Base-by-base conservation (phyloP, 495 filamentous ascomycete species). In the Xylaria venustula region DNA sequence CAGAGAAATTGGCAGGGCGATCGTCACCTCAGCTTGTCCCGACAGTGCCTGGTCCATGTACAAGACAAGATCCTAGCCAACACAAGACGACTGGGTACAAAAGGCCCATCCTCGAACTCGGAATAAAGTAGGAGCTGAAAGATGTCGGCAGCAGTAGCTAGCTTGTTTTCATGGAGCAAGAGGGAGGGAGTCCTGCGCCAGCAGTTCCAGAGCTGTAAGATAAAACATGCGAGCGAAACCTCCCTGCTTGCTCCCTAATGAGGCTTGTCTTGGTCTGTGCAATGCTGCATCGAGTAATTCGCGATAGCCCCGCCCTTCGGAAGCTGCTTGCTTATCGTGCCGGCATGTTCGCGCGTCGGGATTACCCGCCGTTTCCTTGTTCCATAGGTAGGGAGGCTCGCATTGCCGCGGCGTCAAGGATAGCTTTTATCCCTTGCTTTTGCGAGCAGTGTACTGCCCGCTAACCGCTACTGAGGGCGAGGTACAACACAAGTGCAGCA, bases 331-430 rank as follows among this genome's bases (percentile, higher is more conserved):
- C 32, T 52, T 54, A 40, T 30, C 36, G 36, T 54, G 15, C 7
- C 11, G 6, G 14, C 42, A 37, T 36, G 54, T 47, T 37, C 44
- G 44, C 44, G 44, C 30, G 26, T 48, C 54, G 54, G 54, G 42
- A 57, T 23, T 47, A 57, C 42, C 54, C 54, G 54, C 42, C 44
- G 25, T 46, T 17, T 32, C 20, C 15, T 45, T 22, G 26, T 34
- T 34, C 11, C 30, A 34, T 34, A 11, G 30, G 30, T 34, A n/a
- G n/a, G n/a, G n/a, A n/a, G n/a, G n/a, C n/a, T n/a, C n/a, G n/a
- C 17, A 19, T 22, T 53, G 20, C 22, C 7, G n/a, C 34, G 1
- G 17, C 20, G 25, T 53, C 12, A 53, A 3, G 32, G 34, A 17
- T 2, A 14, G n/a, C n/a, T 20, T 17, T 53, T 34, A 7, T 17